These are phyloP conservation scores for Eucalyptus shirleyi DNA, from an alignment of 345 rosid species.

Conservation along the genomic window DNA sequence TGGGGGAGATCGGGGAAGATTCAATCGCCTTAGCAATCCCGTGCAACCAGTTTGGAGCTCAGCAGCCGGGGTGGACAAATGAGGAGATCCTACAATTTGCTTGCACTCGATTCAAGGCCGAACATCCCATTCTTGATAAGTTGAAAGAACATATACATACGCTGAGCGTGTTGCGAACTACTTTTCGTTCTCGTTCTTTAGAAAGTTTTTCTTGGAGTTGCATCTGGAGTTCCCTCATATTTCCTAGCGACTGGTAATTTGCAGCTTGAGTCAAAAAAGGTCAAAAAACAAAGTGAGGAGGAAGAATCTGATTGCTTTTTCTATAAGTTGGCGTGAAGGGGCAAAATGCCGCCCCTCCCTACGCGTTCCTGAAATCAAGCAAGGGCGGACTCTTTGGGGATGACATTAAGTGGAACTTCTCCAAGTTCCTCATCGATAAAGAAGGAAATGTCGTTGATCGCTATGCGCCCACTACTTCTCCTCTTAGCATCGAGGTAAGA, in stretches of 20 bases:
- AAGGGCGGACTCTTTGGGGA: conserved; percentile 75
- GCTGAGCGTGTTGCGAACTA: background rate
- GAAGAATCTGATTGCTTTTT: background rate
- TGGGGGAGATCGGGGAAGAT: no score
- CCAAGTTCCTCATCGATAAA: conserved; percentile 77
- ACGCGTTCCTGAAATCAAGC: conserved; percentile 72
- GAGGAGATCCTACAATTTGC: conserved; percentile 66
- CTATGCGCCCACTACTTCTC: conserved; percentile 89
- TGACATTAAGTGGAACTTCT: conserved; percentile 76
- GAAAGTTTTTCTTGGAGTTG: background rate
- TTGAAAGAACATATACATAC: background rate
- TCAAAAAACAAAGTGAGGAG: background rate
- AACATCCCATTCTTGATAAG: conserved; percentile 87
- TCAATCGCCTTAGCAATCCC: conserved; percentile 47
- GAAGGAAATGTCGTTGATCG: conserved; percentile 73
- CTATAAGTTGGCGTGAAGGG: conserved; percentile 79
- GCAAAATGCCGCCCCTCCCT: conserved; percentile 53
- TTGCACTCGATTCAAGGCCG: conserved; percentile 86
- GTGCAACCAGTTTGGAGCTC: conserved; percentile 84
- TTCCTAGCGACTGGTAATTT: background rate
- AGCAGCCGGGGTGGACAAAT: conserved; percentile 65
- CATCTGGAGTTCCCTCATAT: background rate
- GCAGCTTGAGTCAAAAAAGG: background rate
- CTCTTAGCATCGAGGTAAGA: conserved; percentile 82
- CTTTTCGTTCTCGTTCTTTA: background rate